These are phyloP conservation scores for Aspergillus sergii DNA, from an alignment of 2,329 filamentous ascomycete species.

Conservation along the genomic window DNA sequence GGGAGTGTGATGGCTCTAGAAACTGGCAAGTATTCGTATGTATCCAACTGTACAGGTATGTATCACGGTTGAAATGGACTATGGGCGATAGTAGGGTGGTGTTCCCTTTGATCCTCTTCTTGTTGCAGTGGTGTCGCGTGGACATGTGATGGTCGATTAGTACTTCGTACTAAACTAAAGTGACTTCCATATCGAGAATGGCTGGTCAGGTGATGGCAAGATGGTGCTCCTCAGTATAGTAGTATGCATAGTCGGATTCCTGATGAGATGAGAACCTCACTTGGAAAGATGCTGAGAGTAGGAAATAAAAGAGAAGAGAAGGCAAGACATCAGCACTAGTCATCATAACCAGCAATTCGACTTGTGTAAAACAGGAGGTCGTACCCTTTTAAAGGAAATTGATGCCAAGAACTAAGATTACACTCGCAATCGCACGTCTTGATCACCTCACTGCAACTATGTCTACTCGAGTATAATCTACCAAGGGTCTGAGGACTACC, in stretches of 20 bases:
- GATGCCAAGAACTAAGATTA: slow-evolving; percentile 26
- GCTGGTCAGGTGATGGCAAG: not conserved
- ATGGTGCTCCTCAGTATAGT: too few relatives aligned
- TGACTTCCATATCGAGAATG: not conserved
- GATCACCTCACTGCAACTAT: slow-evolving; percentile 36
- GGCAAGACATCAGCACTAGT: not conserved
- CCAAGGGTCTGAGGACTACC: slow-evolving; percentile 13
- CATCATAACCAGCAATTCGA: not conserved
- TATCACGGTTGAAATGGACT: slow-evolving; percentile 7
- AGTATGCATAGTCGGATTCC: not conserved
- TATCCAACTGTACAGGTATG: slow-evolving; percentile 8
- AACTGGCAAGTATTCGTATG: slow-evolving; percentile 11
- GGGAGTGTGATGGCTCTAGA: not conserved
- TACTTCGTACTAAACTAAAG: not conserved
- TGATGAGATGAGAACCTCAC: not conserved
- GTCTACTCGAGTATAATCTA: slow-evolving; percentile 18
- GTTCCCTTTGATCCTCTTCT: not conserved
- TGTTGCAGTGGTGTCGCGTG: not conserved
- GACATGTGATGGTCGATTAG: not conserved
- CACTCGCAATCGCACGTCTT: slow-evolving; percentile 33
- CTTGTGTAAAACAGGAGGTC: not conserved
- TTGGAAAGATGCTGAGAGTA: not conserved
- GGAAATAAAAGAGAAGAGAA: not conserved
- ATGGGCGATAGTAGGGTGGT: not conserved
- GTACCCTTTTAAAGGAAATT: slow-evolving; percentile 20